Base-by-base conservation (phyloP, 1,284 basidiomycete species). In the Abortiporus biennis region DNA sequence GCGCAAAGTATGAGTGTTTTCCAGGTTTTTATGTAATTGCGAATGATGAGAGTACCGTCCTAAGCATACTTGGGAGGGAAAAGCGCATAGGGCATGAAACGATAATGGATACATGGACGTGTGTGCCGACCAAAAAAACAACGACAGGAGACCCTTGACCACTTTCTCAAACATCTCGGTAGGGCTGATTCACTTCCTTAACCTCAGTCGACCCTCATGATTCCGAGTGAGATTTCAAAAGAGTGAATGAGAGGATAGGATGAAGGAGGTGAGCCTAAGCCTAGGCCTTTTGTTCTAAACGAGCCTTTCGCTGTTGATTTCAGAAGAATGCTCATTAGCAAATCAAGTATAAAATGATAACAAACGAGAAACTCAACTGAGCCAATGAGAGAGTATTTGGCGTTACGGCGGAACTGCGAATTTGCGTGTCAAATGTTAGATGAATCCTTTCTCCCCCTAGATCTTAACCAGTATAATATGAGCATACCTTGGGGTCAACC, bases 401-500 rank as follows among this genome's bases (percentile, higher is more conserved):
- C 76, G 67, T 93, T 93, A 61, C 87, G 83, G 63, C 89, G 84
- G 78, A 92, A 92, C 88, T 88, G 59, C 3, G 37, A 38, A 48
- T 27, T 36, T 47, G 45, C 46, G 53, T 47, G 38, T 49, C 30
- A 24, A 41, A 22, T 43, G 41, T 40, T 29, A 42, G 30, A 30
- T 42, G 21, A 43, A 40, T 38, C 29, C 42, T 37, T 31, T 29
- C 21, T 36, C 36, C 24, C 37, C 29, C 17, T 30, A 12, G n/a
- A n/a, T n/a, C 15, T 20, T n/a, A 29, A 24, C 24, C 23, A 44
- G 17, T 29, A 35, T 19, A 31, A 36, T 9, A 46, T 42, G 16
- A 58, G 55, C 68, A 54, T 59, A 86, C 86, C 79, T 93, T 94
- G 52, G 86, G 67, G 61, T 93, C 91, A 59, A 92, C 80, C 89